These are phyloP conservation scores for Alopecurus myosuroides DNA, from an alignment of 176 grass and related monocot species.

Conservation along the genomic window DNA sequence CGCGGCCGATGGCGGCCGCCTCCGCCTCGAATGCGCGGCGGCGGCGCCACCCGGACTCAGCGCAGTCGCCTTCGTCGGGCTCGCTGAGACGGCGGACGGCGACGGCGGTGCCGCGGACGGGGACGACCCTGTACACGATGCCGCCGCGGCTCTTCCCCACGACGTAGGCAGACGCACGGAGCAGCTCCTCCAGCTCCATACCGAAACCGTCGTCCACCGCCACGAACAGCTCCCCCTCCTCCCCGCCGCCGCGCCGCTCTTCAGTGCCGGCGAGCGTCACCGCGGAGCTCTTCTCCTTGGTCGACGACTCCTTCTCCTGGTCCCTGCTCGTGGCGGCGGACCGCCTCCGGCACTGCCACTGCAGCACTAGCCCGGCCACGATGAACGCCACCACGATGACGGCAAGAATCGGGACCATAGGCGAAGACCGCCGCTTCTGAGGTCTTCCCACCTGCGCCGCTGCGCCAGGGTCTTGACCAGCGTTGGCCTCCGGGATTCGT, in stretches of 20 bases:
- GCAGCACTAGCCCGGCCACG: conserved; percentile 49
- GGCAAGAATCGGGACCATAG: conserved; percentile 52
- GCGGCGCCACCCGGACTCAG: conserved; percentile 50
- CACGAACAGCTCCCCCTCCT: conserved; percentile 76
- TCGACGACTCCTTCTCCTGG: conserved; percentile 38
- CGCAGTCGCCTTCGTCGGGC: conserved; percentile 51
- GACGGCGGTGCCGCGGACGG: conserved; percentile 40
- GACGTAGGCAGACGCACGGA: conserved; percentile 83
- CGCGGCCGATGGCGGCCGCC: conserved; percentile 68
- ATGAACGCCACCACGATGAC: conserved; percentile 41
- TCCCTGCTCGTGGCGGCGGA: neutral
- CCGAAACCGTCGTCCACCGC: conserved; percentile 84
- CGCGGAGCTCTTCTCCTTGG: conserved; percentile 41
- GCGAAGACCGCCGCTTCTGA: conserved; percentile 33
- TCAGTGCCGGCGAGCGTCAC: conserved; percentile 42
- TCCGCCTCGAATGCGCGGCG: conserved; percentile 77
- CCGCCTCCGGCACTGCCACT: conserved; percentile 78
- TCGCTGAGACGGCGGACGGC: conserved; percentile 91
- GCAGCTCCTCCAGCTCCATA: conserved; percentile 93
- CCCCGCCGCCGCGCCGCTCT: conserved; percentile 45
- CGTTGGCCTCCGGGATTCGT: conserved; percentile 40
- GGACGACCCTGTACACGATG: conserved; percentile 90
- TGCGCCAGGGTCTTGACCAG: conserved; percentile 32
- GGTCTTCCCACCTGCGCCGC: conserved; percentile 33
- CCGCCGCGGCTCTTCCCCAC: conserved; percentile 87